Base-by-base conservation (phyloP, 305 asterid species). In the Stenogyne calaminthoides region DNA sequence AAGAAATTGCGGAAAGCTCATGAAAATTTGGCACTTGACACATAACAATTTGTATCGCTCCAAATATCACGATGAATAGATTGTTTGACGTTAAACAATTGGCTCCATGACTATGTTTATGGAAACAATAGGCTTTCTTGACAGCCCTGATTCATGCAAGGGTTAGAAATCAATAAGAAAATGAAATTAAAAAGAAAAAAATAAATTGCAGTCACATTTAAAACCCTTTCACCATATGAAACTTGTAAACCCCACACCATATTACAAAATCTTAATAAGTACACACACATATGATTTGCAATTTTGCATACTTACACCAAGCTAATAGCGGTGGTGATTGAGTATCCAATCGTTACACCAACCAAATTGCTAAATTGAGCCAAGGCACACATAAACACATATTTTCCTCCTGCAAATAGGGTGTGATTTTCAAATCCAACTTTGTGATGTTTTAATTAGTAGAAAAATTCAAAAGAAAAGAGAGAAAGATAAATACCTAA, bases 291-390 rank as follows among this genome's bases (percentile, higher is more conserved):
- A 25, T 25, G 29, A 44, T 44, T 52, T 42, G 16, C n/a, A 36
- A 3, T 11, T 44, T 52, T 42, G 16, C n/a, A 36, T 58, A 47
- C 87, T 79, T 77, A 79, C 89, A 80, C 84, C 84, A 85, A 64
- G 80, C 89, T 85, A 56, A 81, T 81, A 7, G 89, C 73, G 9
- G 87, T 68, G 2, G 89, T 83, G 65, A 85, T 81, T 0, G 87
- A 71, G 77, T 85, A 81, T 49, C 87, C 87, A 27, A 77, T 55
- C 1, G 86, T 69, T 8, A 70, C 66, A 9, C 83, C 85, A 64
- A 83, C 27, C 1, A 80, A 79, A 61, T 32, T 71, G 62, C 75
- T 62, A 34, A 79, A 81, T 22, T 83, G 89, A 61, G 82, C 82
- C 9, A 79, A 5, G 18, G 63, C 86, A 57, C 84, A 83, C 5